Evolutionary conservation across 1,284 basidiomycete genomes (phyloP).

Genomic region (Schizopora paradoxa): DNA sequence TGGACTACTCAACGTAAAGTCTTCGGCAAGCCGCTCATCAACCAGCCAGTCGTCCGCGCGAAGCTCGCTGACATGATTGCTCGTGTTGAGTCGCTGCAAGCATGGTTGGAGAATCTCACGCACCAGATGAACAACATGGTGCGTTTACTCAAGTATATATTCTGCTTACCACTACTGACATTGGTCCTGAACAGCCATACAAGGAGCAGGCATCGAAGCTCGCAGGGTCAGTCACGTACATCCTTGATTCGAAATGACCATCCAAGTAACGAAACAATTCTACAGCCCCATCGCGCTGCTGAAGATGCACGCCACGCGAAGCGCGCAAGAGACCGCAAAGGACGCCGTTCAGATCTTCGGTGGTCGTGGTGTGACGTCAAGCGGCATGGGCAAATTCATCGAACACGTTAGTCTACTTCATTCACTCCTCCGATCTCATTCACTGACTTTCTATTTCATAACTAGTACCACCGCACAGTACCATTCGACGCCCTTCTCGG

Average conservation of each 20-base stretch:
- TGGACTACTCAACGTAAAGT: slow-evolving; percentile 78
- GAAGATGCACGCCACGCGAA: slow-evolving; percentile 68
- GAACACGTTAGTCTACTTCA: slow-evolving; percentile 43
- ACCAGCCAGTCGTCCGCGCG: slow-evolving; percentile 78
- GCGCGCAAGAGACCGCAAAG: slow-evolving; percentile 67
- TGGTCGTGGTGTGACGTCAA: slow-evolving; percentile 72
- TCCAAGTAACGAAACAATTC: slow-evolving; percentile 1
- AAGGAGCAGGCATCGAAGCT: slow-evolving; percentile 37
- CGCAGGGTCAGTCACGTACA: slow-evolving; percentile 29
- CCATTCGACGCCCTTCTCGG: slow-evolving; percentile 65
- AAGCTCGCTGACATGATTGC: slow-evolving; percentile 87
- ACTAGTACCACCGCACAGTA: slow-evolving; percentile 60
- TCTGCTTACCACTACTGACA: slow-evolving; percentile 15
- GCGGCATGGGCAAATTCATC: slow-evolving; percentile 66
- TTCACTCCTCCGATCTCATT: slow-evolving; percentile 10
- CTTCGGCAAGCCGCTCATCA: slow-evolving; percentile 82
- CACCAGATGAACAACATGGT: slow-evolving; percentile 92
- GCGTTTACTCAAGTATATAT: slow-evolving; percentile 9
- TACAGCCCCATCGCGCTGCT: slow-evolving; percentile 71
- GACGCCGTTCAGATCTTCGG: slow-evolving; percentile 82
- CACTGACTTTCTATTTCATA: slow-evolving; percentile 5
- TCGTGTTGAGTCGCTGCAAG: slow-evolving; percentile 73
- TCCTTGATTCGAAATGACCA: not conserved
- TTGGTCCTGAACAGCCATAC: too few species aligned
- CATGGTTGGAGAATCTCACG: slow-evolving; percentile 87